Evolutionary conservation across 371 early-diverging fungal genomes (phyloP).

Genomic region (Mucor piriformis): DNA sequence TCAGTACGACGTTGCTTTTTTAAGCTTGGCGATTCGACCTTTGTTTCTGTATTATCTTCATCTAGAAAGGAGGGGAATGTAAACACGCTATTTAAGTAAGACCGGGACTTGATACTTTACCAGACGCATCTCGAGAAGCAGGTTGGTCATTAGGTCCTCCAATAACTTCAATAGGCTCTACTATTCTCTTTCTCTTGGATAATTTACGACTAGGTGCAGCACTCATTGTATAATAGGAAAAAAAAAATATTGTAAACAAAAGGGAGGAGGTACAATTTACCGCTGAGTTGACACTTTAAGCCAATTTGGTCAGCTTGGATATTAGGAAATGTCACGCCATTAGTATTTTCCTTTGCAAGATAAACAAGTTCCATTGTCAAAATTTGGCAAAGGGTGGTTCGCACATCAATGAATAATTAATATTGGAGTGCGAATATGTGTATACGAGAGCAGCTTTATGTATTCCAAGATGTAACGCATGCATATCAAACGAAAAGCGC

Average conservation of each 20-base stretch:
- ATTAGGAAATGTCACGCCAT: no score
- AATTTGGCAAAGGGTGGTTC: no score
- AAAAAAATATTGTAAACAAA: constrained; percentile 4
- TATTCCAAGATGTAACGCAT: no score
- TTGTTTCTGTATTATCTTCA: constrained; percentile 30
- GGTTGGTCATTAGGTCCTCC: constrained; percentile 23
- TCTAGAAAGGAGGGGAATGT: constrained; percentile 19
- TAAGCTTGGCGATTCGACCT: not conserved
- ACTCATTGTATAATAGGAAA: not conserved
- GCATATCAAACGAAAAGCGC: no score
- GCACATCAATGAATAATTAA: no score
- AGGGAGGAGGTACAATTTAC: not conserved
- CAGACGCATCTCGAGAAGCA: constrained; percentile 34
- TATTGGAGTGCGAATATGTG: no score
- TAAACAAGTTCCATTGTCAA: no score
- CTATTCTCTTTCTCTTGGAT: constrained; percentile 16
- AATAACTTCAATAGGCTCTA: constrained; percentile 9
- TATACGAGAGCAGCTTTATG: no score
- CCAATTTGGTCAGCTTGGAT: no score
- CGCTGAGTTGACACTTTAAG: not conserved
- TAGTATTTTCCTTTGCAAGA: no score
- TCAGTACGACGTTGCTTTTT: constrained; percentile 21
- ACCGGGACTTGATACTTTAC: not conserved
- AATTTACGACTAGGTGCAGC: constrained; percentile 10
- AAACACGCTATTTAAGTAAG: no score